Evolutionary conservation across 371 early-diverging fungal species (phyloP).

Genomic region (Rhizopus arrhizus): DNA sequence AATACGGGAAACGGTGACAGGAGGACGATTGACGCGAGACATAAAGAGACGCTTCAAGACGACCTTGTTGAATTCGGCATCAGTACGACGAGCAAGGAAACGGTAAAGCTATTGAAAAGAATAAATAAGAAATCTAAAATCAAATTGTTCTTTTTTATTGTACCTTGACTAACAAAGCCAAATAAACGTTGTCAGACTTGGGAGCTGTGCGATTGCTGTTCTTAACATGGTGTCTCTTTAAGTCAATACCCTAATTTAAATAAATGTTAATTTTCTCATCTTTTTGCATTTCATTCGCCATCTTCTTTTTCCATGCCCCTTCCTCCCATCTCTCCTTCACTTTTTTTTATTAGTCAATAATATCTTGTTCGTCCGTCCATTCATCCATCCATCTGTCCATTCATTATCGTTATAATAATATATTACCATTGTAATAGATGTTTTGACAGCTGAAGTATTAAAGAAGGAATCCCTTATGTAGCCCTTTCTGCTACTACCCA

Average conservation of each 20-base stretch:
- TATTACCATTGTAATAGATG: slow-evolving; percentile 32
- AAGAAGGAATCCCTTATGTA: slow-evolving; percentile 23
- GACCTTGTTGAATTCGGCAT: slow-evolving; percentile 89
- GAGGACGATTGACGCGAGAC: slow-evolving; percentile 93
- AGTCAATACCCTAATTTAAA: slow-evolving; percentile 85
- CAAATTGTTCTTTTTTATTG: background rate
- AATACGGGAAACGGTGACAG: slow-evolving; percentile 89
- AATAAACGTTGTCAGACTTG: slow-evolving; percentile 88
- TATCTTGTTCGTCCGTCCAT: slow-evolving; percentile 22
- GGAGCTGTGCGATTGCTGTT: slow-evolving; percentile 84
- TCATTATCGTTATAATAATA: background rate
- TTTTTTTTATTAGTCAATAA: background rate
- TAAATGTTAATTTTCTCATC: background rate
- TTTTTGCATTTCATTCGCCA: background rate
- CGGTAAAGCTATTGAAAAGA: slow-evolving; percentile 45
- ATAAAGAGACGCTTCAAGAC: slow-evolving; percentile 93
- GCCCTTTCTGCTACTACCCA: background rate
- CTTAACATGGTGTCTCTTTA: slow-evolving; percentile 92
- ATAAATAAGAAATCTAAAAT: background rate
- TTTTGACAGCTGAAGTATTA: slow-evolving; percentile 36
- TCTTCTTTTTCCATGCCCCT: background rate
- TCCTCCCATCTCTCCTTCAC: too few species aligned
- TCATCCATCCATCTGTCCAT: slow-evolving; percentile 25
- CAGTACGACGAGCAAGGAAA: slow-evolving; percentile 23
- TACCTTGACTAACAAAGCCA: slow-evolving; percentile 92